Percentiles rank a stretch among this genome's conserved stretches.
phyloP scores from a whole-genome alignment of 1,284 basidiomycete genomes.

The Chalciporus sp. region DNA sequence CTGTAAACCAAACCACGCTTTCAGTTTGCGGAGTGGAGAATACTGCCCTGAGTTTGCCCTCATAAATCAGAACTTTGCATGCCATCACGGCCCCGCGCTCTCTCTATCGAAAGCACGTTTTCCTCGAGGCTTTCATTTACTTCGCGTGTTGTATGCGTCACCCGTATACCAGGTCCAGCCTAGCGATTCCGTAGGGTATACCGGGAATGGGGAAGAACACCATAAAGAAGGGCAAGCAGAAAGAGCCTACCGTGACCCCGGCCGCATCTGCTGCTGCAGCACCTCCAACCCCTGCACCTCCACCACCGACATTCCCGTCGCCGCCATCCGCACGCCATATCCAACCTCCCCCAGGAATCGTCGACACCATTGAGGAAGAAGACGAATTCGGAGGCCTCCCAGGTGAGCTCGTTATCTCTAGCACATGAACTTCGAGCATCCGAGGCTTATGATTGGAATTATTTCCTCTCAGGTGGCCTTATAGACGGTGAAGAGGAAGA shows the following conservation, averaged over 20 bases:
- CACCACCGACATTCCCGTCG: conserved; percentile 17
- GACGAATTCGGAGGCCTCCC: conserved; percentile 26
- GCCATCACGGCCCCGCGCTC: conserved; percentile 1
- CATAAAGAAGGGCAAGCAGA: conserved; percentile 42
- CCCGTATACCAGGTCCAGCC: conserved; percentile 16
- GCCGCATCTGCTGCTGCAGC: conserved; percentile 7
- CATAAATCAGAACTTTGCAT: conserved; percentile 10
- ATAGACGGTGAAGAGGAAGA: conserved; percentile 22
- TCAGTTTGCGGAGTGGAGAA: background rate
- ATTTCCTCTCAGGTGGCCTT: conserved; percentile 17
- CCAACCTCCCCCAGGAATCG: conserved; percentile 15
- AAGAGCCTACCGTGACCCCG: conserved; percentile 16
- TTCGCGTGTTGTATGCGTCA: conserved; percentile 32
- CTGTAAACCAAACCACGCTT: conserved; percentile 9
- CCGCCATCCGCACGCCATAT: conserved; percentile 34
- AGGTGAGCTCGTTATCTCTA: conserved; percentile 18
- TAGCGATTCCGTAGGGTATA: conserved; percentile 19
- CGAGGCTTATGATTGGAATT: conserved; percentile 16
- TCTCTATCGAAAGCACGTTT: conserved; percentile 2
- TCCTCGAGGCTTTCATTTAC: conserved; percentile 32
- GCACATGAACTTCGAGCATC: background rate
- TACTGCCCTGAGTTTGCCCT: background rate
- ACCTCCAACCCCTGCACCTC: conserved; percentile 17
- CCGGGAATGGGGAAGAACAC: conserved; percentile 32
- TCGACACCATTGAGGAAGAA: conserved; percentile 32